These are phyloP conservation scores for Zygosaccharomyces gambellarensis DNA, from an alignment of 805 yeast genomes.

Conservation along the genomic window DNA sequence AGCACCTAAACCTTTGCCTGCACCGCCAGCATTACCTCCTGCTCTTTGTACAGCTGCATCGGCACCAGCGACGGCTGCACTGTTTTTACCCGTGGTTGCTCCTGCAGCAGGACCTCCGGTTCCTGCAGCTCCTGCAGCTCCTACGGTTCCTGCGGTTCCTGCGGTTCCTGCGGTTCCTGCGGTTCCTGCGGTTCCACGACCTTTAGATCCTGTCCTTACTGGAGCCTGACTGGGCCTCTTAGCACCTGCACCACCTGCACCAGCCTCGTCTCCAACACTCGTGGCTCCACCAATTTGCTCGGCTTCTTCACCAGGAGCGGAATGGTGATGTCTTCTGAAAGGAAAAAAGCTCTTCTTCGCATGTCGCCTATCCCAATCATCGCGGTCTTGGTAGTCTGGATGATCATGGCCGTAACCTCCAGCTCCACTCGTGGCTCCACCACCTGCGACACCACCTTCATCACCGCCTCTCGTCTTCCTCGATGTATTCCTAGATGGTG, in stretches of 20 bases:
- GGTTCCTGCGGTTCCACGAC: background rate
- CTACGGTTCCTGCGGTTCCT: background rate
- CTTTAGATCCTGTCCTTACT: background rate
- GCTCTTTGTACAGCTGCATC: slow-evolving; percentile 3
- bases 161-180: background rate
- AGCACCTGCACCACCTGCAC: background rate
- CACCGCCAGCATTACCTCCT: background rate
- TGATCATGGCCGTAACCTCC: background rate
- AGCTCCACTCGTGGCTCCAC: slow-evolving; percentile 1
- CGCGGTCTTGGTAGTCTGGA: slow-evolving; percentile 1
- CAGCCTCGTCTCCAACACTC: background rate
- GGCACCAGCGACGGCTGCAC: slow-evolving; percentile 4
- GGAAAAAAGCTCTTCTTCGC: slow-evolving; percentile 2
- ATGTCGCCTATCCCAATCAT: slow-evolving; percentile 1
- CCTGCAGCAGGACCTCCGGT: background rate
- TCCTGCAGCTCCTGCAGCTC: background rate
- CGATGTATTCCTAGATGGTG: background rate
- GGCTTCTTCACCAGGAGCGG: background rate
- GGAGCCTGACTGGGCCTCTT: background rate
- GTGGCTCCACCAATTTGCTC: background rate
- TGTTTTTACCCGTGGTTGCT: background rate
- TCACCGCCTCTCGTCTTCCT: background rate
- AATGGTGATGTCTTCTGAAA: background rate
- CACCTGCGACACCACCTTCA: background rate
- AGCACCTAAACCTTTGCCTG: background rate